Conservation (phyloP, 1,139 yeast genomes). For the Sugiyamaella xylanicola region DNA sequence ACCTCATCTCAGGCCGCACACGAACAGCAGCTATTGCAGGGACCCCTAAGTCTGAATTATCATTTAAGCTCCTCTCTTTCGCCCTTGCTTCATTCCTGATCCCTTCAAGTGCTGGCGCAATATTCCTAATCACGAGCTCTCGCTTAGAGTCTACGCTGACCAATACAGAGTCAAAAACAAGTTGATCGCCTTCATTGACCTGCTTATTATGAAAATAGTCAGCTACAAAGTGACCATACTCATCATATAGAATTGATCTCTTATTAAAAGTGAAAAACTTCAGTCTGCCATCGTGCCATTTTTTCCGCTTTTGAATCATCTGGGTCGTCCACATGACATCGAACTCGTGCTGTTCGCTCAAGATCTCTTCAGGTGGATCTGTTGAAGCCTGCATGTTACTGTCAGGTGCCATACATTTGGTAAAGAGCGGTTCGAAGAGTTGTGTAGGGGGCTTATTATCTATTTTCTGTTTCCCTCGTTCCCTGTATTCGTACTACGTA, state of each 20-base stretch:
- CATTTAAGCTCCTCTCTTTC: background rate
- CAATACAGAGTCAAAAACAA: constrained; percentile 33
- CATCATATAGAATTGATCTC: constrained; percentile 50
- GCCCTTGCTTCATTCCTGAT: constrained; percentile 5
- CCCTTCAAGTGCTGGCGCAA: constrained; percentile 11
- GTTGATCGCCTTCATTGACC: constrained; percentile 29
- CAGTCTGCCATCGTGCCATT: constrained; percentile 58
- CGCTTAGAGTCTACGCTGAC: constrained; percentile 30
- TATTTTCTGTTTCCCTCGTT: too few species aligned
- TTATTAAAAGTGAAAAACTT: constrained; percentile 53
- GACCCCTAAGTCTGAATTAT: too few species aligned
- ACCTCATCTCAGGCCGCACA: too few species aligned
- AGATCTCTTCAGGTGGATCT: constrained; percentile 8
- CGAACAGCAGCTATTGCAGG: too few species aligned
- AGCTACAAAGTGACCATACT: constrained; percentile 45
- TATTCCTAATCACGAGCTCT: constrained; percentile 20
- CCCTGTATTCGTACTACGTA: too few species aligned
- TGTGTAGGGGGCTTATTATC: too few species aligned
- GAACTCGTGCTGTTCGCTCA: constrained; percentile 47
- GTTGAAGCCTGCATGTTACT: background rate
- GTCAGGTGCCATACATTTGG: too few species aligned
- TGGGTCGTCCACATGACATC: constrained; percentile 50
- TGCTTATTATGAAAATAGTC: constrained; percentile 40
- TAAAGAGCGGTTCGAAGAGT: too few species aligned
- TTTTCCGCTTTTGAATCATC: constrained; percentile 53